phyloP scores from a whole-genome alignment of 805 yeast genomes.

The Kluyveromyces lactis region DNA sequence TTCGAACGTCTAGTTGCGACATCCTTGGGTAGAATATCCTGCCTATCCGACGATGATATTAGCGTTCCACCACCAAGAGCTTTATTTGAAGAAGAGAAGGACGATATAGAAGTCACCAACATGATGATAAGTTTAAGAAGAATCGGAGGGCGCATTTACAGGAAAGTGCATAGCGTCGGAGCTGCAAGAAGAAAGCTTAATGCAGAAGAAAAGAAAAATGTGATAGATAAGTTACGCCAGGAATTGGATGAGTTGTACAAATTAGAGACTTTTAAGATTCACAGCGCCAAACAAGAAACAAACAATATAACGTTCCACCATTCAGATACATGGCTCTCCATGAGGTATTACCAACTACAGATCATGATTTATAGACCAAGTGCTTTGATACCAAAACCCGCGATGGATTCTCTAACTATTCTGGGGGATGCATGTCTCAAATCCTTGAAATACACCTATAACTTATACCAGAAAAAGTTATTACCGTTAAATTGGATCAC shows the following conservation, averaged over 20 bases:
- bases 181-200: slow-evolving; percentile 28
- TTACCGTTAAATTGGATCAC: slow-evolving; percentile 46
- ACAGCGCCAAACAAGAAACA: slow-evolving; percentile 13
- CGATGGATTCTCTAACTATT: slow-evolving; percentile 32
- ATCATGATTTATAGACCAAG: slow-evolving; percentile 44
- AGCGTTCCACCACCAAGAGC: slow-evolving; percentile 36
- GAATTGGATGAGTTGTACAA: slow-evolving; percentile 27
- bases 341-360: slow-evolving; percentile 39
- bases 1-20: slow-evolving; percentile 42
- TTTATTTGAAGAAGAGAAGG: slow-evolving; percentile 33
- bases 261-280: slow-evolving; percentile 19
- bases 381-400: slow-evolving; percentile 38
- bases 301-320: slow-evolving; percentile 27
- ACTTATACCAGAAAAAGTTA: slow-evolving; percentile 35
- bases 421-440: slow-evolving; percentile 40
- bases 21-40: slow-evolving; percentile 41
- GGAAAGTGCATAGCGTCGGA: slow-evolving; percentile 38
- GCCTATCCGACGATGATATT: slow-evolving; percentile 43
- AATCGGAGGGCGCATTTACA: slow-evolving; percentile 40
- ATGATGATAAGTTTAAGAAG: slow-evolving; percentile 37
- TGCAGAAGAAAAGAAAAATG: slow-evolving; percentile 26
- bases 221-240: slow-evolving; percentile 29
- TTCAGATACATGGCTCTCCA: slow-evolving; percentile 30
- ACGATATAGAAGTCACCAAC: slow-evolving; percentile 33
- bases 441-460: slow-evolving; percentile 39